Evolutionary conservation across 495 filamentous ascomycete genomes (phyloP).

Genomic region (Tuber brumale): DNA sequence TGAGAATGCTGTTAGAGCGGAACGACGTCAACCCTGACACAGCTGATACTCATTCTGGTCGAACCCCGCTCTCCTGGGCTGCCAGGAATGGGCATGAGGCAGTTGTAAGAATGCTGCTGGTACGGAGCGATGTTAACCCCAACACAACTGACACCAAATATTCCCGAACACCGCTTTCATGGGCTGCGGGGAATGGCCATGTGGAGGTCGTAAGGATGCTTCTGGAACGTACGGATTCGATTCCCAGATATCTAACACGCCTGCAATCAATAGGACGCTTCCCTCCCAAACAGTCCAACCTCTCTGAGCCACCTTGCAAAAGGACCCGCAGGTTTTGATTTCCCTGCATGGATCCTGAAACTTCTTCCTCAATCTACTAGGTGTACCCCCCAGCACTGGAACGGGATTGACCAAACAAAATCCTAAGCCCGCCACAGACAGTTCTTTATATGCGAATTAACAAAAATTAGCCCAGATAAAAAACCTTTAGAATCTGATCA

Average conservation of each 20-base stretch:
- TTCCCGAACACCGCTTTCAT: too few relatives aligned
- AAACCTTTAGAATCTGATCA: neutral
- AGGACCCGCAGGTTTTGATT: neutral
- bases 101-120: too few relatives aligned
- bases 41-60: too few relatives aligned
- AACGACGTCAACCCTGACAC: too few relatives aligned
- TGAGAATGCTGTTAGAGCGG: too few relatives aligned
- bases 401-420: neutral
- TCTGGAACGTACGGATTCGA: neutral
- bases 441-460: neutral
- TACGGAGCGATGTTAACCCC: too few relatives aligned
- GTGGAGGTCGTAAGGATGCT: too few relatives aligned
- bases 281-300: neutral
- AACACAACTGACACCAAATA: too few relatives aligned
- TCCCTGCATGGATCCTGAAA: neutral
- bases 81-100: too few relatives aligned
- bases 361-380: too few relatives aligned
- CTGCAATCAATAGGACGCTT: neutral
- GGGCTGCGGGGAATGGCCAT: too few relatives aligned
- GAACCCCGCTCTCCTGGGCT: too few relatives aligned
- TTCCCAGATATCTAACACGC: neutral
- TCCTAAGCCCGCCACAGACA: neutral
- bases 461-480: neutral
- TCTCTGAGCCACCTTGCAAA: neutral
- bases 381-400: neutral